These are phyloP conservation scores for Neurospora pannonica DNA, from an alignment of 495 filamentous ascomycete species.

Conservation along the genomic window DNA sequence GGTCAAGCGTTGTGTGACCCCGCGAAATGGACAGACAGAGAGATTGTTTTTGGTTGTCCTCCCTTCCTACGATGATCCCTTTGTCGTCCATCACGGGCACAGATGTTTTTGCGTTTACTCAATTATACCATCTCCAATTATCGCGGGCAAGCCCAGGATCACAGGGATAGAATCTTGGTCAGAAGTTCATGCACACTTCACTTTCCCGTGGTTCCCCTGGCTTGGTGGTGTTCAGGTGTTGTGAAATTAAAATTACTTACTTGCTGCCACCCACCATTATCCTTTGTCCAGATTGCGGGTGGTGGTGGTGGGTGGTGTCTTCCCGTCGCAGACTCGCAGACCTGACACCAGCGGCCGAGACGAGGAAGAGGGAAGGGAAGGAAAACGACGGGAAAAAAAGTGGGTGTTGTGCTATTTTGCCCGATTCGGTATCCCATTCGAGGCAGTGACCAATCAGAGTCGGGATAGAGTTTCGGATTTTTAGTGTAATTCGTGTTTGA, in stretches of 20 bases:
- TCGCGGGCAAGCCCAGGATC: not conserved
- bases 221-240: not conserved
- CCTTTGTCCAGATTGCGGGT: not conserved
- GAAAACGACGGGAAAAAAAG: not conserved
- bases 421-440: slow-evolving; percentile 1
- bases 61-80: not conserved
- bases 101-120: not conserved
- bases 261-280: not conserved
- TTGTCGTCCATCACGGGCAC: not conserved
- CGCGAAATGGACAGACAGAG: not conserved
- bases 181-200: not conserved
- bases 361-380: not conserved
- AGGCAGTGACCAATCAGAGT: slow-evolving; percentile 4
- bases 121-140: not conserved
- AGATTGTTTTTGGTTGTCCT: not conserved
- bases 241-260: not conserved
- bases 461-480: not conserved
- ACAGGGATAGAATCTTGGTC: not conserved
- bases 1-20: not conserved
- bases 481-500: not conserved
- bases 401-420: not conserved
- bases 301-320: not conserved
- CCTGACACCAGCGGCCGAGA: not conserved
- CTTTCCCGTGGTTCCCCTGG: not conserved
- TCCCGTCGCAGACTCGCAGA: not conserved